Percentiles rank a stretch among this genome's conserved stretches.
phyloP scores from a whole-genome alignment of 2,329 filamentous ascomycete species.

The Proliferodiscus dingleyae region DNA sequence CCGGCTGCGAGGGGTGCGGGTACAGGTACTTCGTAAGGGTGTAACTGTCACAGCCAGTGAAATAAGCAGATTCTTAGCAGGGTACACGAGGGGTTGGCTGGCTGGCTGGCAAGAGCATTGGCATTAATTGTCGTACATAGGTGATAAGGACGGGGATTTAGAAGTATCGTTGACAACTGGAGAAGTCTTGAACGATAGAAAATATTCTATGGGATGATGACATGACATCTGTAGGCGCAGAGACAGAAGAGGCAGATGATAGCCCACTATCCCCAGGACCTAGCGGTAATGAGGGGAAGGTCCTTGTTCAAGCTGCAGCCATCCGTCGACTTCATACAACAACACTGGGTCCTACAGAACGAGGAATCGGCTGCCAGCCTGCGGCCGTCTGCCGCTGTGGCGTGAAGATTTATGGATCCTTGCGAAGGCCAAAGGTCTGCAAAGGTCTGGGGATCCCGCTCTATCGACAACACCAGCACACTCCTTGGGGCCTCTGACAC shows the following conservation, averaged over 20 bases:
- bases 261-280: not conserved
- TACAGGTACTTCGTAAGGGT: too few species aligned
- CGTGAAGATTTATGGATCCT: not conserved
- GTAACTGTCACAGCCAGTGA: constrained; percentile 1
- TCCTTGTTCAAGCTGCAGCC: constrained; percentile 14
- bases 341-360: constrained; percentile 2
- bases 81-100: not conserved
- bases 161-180: constrained; percentile 3
- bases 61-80: not conserved
- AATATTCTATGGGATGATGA: constrained; percentile 1
- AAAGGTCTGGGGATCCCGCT: not conserved
- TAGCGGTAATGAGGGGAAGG: constrained; percentile 6
- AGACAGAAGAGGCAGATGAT: not conserved
- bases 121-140: too few species aligned
- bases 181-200: not conserved
- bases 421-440: not conserved
- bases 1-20: constrained; percentile 7
- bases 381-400: not conserved
- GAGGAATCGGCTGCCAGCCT: not conserved
- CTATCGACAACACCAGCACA: not conserved
- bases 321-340: constrained; percentile 8
- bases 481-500: not conserved
- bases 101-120: too few species aligned
- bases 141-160: not conserved
- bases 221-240: too few species aligned